Base-by-base conservation (phyloP, 2,329 filamentous ascomycete genomes). In the Aspergillus sp. region DNA sequence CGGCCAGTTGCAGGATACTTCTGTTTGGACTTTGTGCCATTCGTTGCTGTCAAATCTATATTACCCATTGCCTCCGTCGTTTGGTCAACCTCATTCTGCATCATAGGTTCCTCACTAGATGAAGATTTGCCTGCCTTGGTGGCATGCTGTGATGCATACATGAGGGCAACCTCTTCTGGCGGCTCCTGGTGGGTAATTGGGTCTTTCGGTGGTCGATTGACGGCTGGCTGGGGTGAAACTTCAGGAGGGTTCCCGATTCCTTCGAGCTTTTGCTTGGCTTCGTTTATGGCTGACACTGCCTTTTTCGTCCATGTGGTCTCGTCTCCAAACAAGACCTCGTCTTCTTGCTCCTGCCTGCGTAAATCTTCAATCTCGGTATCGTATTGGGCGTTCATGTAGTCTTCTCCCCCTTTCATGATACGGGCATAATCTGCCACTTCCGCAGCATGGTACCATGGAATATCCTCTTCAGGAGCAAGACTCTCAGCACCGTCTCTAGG, bases 351-450 rank as follows among this genome's bases (percentile, higher is more conserved):
- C 76, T 96, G 91, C 61, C 82, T 81, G 59, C 85, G 78, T 23
- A 99, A 79, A 17, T 90, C 87, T 40, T 84, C 79, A 37, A 96
- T 87, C 71, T 98, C 93, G 39, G 84, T 79, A 61, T 96, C 87
- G 66, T 88, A 93, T 70, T 98, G 90, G 53, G 86, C 81, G 12
- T 80, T 72, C 88, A 99, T 93, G 71, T 99, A 99, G 35, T 90
- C 87, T 66, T 90, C 87, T 4, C 91, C 93, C 6, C 93, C 95
- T 71, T 93, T 96, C 90, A 99, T 96, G 55, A 98, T 89, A 40
- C 93, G 87, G 15, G 93, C 91, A 74, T 97, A 99, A 71, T 99
- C 95, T 70, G 96, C 84, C 37, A 96, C 92, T 67, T 96, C 96
- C 9, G 91, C 92, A 6, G 91, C 91, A 75, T 95, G 92, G 73